A percentile compares a stretch with the other conserved stretches of the same genome.
phyloP scores from a whole-genome alignment of 106 monocot genomes.

The Iris macrosiphon region DNA sequence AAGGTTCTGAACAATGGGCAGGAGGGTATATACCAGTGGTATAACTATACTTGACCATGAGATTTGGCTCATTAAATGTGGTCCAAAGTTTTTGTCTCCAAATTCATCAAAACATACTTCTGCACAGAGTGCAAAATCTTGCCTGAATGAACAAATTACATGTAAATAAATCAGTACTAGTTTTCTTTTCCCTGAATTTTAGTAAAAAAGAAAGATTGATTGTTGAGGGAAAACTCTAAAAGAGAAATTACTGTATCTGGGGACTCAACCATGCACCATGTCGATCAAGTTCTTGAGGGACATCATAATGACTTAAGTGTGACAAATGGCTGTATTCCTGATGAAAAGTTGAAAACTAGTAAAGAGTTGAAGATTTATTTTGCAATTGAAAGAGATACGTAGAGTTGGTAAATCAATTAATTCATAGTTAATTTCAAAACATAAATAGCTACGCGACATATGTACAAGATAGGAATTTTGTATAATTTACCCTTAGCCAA shows the following conservation, averaged over 20 bases:
- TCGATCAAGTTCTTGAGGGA: constrained; percentile 34
- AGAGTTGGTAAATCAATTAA: too few species aligned
- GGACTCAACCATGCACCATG: constrained; percentile 36
- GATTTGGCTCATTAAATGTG: constrained; percentile 46
- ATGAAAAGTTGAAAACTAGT: too few species aligned
- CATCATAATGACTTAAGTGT: constrained; percentile 36
- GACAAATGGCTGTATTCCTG: constrained; percentile 48
- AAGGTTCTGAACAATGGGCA: constrained; percentile 12
- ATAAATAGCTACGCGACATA: too few species aligned
- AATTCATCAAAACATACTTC: constrained; percentile 43
- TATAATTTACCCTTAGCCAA: constrained; percentile 37
- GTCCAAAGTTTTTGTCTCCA: constrained; percentile 46
- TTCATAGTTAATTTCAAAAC: too few species aligned
- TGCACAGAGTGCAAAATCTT: constrained; percentile 34
- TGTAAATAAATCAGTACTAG: too few species aligned
- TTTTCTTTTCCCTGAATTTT: too few species aligned
- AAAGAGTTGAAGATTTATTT: too few species aligned
- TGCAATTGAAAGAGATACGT: too few species aligned
- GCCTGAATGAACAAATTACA: constrained; percentile 27
- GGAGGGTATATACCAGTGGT: constrained; percentile 31
- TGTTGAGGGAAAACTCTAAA: too few species aligned
- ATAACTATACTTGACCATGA: constrained; percentile 25
- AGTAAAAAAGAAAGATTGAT: too few species aligned
- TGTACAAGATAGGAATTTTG: too few species aligned
- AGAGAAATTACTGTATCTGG: constrained; percentile 44